Evolutionary conservation across 2,329 filamentous ascomycete genomes (phyloP).

Genomic region (Aspergillus nomiae): DNA sequence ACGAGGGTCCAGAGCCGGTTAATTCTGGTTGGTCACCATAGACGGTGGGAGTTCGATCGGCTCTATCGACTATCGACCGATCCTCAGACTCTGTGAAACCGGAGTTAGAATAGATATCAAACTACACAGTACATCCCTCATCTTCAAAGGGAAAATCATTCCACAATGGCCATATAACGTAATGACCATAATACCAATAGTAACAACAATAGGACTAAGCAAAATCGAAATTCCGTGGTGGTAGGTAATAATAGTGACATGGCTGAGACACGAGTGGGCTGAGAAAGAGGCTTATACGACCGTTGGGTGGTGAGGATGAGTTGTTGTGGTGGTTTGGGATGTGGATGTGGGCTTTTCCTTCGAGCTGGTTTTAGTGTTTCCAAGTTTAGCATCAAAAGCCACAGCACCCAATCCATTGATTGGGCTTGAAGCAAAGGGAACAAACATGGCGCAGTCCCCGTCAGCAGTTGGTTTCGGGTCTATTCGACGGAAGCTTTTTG

Average conservation of each 20-base stretch:
- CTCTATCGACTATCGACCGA: not conserved
- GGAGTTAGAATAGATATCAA: not conserved
- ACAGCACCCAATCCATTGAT: slow-evolving; percentile 3
- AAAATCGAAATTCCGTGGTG: not conserved
- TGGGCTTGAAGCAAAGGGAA: slow-evolving; percentile 15
- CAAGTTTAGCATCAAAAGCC: slow-evolving; percentile 23
- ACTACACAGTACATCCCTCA: not conserved
- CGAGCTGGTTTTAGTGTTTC: slow-evolving; percentile 16
- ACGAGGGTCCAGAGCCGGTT: not conserved
- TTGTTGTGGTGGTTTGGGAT: not conserved
- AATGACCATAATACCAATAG: not conserved
- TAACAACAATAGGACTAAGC: not conserved
- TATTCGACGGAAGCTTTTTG: slow-evolving; percentile 4
- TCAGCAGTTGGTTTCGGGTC: slow-evolving; percentile 16
- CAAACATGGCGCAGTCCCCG: slow-evolving; percentile 22
- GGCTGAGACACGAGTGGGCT: slow-evolving; percentile 12
- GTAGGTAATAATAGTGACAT: slow-evolving; percentile 8
- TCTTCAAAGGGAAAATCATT: not conserved
- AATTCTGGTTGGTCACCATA: not conserved
- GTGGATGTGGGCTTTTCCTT: slow-evolving; percentile 4
- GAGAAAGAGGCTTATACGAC: not conserved
- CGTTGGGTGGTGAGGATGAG: slow-evolving; percentile 1
- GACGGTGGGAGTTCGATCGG: not conserved
- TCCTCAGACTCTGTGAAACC: not conserved
- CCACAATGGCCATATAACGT: not conserved